Percentiles rank a stretch among this genome's conserved stretches.
Evolutionary conservation across 768 basidiomycete species (phyloP).

Genomic region (Tricholoma terreum): DNA sequence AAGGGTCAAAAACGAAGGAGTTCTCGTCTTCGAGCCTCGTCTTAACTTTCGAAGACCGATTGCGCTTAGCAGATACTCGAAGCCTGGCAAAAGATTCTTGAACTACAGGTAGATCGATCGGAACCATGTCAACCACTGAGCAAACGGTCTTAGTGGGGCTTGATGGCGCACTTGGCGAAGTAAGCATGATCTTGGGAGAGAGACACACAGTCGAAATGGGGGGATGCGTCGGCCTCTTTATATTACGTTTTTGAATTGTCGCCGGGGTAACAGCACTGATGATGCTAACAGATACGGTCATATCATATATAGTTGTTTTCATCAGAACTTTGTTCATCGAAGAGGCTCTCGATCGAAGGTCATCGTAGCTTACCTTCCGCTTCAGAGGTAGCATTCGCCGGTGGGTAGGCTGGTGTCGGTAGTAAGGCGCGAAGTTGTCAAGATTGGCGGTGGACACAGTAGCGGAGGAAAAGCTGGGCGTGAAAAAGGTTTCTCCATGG

Average conservation of each 20-base stretch:
- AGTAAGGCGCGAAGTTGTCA: slow-evolving; percentile 13
- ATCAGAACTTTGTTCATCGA: slow-evolving; percentile 3
- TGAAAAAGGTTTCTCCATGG: slow-evolving; percentile 16
- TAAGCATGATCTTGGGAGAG: slow-evolving; percentile 16
- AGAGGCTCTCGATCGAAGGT: slow-evolving; percentile 1
- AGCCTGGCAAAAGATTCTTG: background rate
- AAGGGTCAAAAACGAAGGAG: background rate
- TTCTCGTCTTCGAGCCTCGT: background rate
- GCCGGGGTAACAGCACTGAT: background rate
- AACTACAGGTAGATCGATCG: background rate
- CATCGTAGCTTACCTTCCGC: slow-evolving; percentile 4
- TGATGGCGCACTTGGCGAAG: slow-evolving; percentile 9
- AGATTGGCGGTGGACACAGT: slow-evolving; percentile 5
- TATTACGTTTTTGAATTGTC: background rate
- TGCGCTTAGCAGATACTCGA: background rate
- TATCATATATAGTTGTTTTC: slow-evolving; percentile 18
- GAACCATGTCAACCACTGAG: background rate
- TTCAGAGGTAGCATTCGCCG: slow-evolving; percentile 5
- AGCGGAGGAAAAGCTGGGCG: background rate
- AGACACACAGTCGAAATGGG: background rate
- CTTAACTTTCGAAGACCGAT: background rate
- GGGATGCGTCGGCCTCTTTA: background rate
- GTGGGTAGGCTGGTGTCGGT: background rate
- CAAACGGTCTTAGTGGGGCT: background rate
- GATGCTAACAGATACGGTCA: background rate